phyloP scores from a whole-genome alignment of 305 asterid species.

The Fraxinus greggii region DNA sequence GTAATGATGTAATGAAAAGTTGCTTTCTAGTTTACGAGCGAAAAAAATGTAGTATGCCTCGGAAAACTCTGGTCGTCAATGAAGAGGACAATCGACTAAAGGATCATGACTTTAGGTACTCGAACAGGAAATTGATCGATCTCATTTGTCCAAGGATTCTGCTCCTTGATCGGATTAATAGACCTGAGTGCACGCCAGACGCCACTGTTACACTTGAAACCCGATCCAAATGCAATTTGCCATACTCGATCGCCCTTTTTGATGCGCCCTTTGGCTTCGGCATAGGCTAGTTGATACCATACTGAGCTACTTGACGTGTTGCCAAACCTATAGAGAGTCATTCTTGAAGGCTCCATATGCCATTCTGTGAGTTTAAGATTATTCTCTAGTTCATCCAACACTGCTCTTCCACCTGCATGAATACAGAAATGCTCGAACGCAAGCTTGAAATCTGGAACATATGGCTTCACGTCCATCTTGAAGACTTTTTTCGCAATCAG shows the following conservation, averaged over 20 bases:
- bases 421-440: constrained; percentile 27
- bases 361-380: constrained; percentile 11
- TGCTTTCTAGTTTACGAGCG: not conserved
- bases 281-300: constrained; percentile 23
- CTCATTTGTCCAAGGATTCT: constrained; percentile 23
- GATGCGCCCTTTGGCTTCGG: constrained; percentile 24
- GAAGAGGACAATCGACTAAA: not conserved
- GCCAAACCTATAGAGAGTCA: constrained; percentile 24
- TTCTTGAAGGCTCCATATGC: constrained; percentile 28
- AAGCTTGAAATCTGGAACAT: constrained; percentile 21
- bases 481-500: constrained; percentile 7
- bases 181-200: constrained; percentile 19
- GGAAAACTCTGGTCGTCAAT: not conserved
- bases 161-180: constrained; percentile 16
- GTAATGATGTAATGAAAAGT: not conserved
- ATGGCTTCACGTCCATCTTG: constrained; percentile 16
- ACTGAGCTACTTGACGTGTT: constrained; percentile 24
- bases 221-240: constrained; percentile 26
- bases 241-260: constrained; percentile 19
- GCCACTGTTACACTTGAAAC: constrained; percentile 23
- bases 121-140: constrained; percentile 17
- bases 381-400: constrained; percentile 21
- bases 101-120: constrained; percentile 1
- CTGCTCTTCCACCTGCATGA: constrained; percentile 18
- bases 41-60: not conserved